Base-by-base conservation (phyloP, 2,329 filamentous ascomycete species). In the Dactylellina cionopaga region DNA sequence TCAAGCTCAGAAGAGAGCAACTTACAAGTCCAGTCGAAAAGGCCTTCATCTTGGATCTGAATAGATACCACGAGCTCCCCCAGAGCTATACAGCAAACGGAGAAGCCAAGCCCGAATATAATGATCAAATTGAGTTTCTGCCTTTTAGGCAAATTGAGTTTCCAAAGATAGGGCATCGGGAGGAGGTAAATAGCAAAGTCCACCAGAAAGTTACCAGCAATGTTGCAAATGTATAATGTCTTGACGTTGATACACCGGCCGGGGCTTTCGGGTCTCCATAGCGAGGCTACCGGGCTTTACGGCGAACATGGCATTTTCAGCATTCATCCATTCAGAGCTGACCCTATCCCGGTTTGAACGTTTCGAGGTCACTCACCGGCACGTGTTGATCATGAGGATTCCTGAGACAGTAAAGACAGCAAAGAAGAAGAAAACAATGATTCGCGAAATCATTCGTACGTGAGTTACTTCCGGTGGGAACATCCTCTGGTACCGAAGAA, bases 101-200 rank as follows among this genome's bases (percentile, higher is more conserved):
- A 60, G 15, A 62, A 62, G 6, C 64, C 64, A 6, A 69, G 54
- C 7, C 54, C 52, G 31, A 69, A 69, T 52, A 69, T 60, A 5
- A 69, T 24, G 7, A 69, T 44, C n/a, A 69, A 37, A n/a, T 69
- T 47, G 15, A 69, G 15, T 15, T 35, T 31, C 44, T 69, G 55
- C 13, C 64, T 24, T 22, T 41, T 49, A 3, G 64, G 64, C n/a
- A 60, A 15, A 11, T 55, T 62, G 6, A 69, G 37, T 29, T 54
- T 51, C 64, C 64, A 69, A 13, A 69, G 46, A 44, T 60, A 56
- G n/a, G 51, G 58, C 25, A 69, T 69, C 15, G 64, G 64, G 29
- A 69, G 37, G 3, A 69, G 29, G 13, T 60, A 52, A 9, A 69
- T 69, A 1, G 49, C 55, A 19, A 60, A 47, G 44, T 69, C 64